Base-by-base conservation (phyloP, 148 eudicot genomes). In the Linanthus parryae region DNA sequence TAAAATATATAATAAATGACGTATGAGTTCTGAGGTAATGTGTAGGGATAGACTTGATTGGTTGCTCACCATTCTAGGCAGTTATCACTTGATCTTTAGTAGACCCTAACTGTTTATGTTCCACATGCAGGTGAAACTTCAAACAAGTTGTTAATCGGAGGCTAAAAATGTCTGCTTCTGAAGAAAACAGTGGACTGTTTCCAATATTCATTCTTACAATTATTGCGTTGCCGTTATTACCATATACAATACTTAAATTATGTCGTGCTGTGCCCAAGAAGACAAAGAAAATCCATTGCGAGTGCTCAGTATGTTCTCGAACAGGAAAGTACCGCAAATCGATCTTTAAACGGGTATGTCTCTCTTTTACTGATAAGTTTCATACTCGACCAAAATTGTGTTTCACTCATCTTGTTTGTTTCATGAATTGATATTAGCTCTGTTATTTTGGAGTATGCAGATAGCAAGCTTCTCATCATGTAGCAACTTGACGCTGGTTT, bases 91-190 rank as follows among this genome's bases (percentile, higher is more conserved):
- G n/a, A n/a, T n/a, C n/a, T n/a, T n/a, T n/a, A n/a, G n/a, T n/a
- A n/a, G n/a, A n/a, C n/a, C n/a, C n/a, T n/a, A n/a, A n/a, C n/a
- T n/a, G n/a, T n/a, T n/a, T n/a, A n/a, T n/a, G n/a, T n/a, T n/a
- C n/a, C n/a, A n/a, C n/a, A n/a, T n/a, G n/a, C n/a, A n/a, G n/a
- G n/a, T n/a, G n/a, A n/a, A n/a, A n/a, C n/a, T n/a, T n/a, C n/a
- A n/a, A n/a, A n/a, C n/a, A n/a, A n/a, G n/a, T n/a, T n/a, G n/a
- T n/a, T n/a, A n/a, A n/a, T n/a, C n/a, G n/a, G n/a, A n/a, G n/a
- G n/a, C n/a, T n/a, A n/a, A n/a, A n/a, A n/a, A 92, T 92, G 98
- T 90, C 90, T 40, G 70, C 82, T 64, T 79, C 94, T 25, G 98
- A 83, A 57, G 98, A 92, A 71, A 84, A 82, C 42, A 83, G 80